Evolutionary conservation across 352 stramenopile species (phyloP).

Genomic region (Globisporangium radiosum): DNA sequence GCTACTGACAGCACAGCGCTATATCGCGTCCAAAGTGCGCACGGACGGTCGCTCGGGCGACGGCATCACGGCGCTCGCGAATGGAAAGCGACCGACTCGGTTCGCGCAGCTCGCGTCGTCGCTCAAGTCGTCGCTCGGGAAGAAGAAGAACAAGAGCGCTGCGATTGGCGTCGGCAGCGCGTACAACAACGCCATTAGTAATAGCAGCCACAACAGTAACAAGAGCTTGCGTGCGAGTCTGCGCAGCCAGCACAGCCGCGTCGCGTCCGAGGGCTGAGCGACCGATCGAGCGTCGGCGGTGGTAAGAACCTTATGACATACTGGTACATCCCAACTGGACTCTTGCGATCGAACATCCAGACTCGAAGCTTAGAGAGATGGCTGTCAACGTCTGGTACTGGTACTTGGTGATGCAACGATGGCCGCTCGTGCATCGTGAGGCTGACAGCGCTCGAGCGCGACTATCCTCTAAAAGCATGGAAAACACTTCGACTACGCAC

Average conservation of each 20-base stretch:
- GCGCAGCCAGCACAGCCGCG: constrained; percentile 5
- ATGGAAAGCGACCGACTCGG: constrained; percentile 16
- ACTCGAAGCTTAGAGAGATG: too few relatives aligned
- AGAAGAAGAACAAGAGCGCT: constrained; percentile 15
- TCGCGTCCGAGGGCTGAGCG: constrained; percentile 6
- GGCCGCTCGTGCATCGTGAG: too few relatives aligned
- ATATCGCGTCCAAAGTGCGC: constrained; percentile 42
- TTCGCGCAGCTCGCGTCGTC: constrained; percentile 30
- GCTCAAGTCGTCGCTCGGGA: constrained; percentile 29
- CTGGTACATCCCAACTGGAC: too few relatives aligned
- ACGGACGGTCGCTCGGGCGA: constrained; percentile 44
- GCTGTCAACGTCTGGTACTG: too few relatives aligned
- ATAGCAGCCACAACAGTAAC: constrained; percentile 12
- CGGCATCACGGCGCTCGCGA: constrained; percentile 30
- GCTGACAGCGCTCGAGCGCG: too few relatives aligned
- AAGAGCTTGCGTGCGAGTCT: constrained; percentile 6
- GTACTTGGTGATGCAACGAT: too few relatives aligned
- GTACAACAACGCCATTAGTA: constrained; percentile 5
- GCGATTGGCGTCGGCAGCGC: neutral
- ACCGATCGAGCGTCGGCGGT: neutral
- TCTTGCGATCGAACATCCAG: too few relatives aligned
- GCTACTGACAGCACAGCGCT: constrained; percentile 65
- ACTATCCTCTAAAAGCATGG: too few relatives aligned
- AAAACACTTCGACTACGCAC: too few relatives aligned
- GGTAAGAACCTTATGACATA: too few relatives aligned